Evolutionary conservation across 2,329 filamentous ascomycete species (phyloP).

Genomic region (Colletotrichum costaricense): DNA sequence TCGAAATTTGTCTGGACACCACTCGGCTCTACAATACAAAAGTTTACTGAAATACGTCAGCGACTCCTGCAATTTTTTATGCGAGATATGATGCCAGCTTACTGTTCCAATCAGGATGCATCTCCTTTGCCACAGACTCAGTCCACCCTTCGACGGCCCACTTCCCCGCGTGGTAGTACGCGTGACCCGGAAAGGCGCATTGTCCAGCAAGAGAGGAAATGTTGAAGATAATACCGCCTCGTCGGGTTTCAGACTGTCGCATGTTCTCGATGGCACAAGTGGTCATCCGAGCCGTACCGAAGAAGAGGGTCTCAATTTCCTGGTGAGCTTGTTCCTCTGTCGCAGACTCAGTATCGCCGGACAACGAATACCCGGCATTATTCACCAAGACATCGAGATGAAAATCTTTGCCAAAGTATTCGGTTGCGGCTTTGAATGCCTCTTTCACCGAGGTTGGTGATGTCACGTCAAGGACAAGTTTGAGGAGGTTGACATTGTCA

Average conservation of each 20-base stretch:
- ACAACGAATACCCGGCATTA: conserved; percentile 45
- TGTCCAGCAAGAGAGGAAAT: conserved; percentile 38
- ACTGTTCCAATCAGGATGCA: conserved; percentile 40
- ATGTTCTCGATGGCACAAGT: conserved; percentile 50
- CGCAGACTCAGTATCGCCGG: conserved; percentile 44
- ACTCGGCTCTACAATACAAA: conserved; percentile 55
- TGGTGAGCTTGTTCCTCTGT: conserved; percentile 39
- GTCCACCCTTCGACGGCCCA: conserved; percentile 41
- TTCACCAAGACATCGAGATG: conserved; percentile 48
- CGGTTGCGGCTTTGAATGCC: conserved; percentile 46
- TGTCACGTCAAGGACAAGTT: conserved; percentile 60
- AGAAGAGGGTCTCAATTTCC: conserved; percentile 57
- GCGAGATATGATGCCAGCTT: background rate
- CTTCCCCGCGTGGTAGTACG: conserved; percentile 40
- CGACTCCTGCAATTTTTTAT: background rate
- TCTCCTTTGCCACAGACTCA: conserved; percentile 38
- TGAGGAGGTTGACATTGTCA: conserved; percentile 50
- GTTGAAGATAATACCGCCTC: conserved; percentile 41
- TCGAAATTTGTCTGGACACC: conserved; percentile 51
- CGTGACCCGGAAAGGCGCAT: conserved; percentile 37
- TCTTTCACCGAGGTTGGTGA: conserved; percentile 48
- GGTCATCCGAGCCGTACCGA: conserved; percentile 52
- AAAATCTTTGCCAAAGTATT: conserved; percentile 44
- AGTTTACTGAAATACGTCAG: conserved; percentile 47
- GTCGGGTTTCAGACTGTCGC: conserved; percentile 42